Evolutionary conservation across 1,284 basidiomycete species (phyloP), one percentile per base, ranked within the genome.

Genomic region (Neolentinus lepideus): DNA sequence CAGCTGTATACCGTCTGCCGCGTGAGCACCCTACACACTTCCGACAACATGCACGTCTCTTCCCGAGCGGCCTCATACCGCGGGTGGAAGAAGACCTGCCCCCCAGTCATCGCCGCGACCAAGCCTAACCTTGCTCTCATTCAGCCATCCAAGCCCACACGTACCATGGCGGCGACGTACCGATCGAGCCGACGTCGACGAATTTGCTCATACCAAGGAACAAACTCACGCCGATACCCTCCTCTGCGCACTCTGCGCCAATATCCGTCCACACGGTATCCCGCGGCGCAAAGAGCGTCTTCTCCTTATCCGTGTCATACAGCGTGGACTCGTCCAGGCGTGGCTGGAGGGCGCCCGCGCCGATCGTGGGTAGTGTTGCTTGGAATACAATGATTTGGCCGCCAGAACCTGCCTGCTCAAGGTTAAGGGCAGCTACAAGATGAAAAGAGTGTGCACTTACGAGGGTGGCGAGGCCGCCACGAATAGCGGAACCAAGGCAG

Each of bases 281-380:
- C 29, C 90, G 85, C 3, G 94, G 85, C 14, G 75, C 68, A 66
- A 92, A 98, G 14, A 98, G 75, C 0, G 78, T 76, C 64, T 83
- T 84, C 70, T 99, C 96, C 70, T 94, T 94, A 62, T 95, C 89
- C 0, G 94, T 93, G 52, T 92, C 91, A 62, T 91, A 90, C n/a
- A 91, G 62, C 22, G 84, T 81, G 2, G 77, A 75, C 70, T 97
- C 92, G 58, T 88, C 78, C 1, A 73, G 73, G 16, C 73, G 71
- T 2, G 74, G 69, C 19, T 71, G 72, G 24, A 88, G 72, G 56
- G 84, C 83, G 25, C 94, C 95, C 0, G 83, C 78, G 2, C 96
- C 96, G 47, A 90, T 66, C 0, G 81, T 88, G 0, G 95, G 92
- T 57, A 94, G 75, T 0, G 84, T 83, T 8, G 84, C 83, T 51